Evolutionary conservation across 805 yeast genomes (phyloP), one percentile per base, ranked within the genome.

Genomic region (Candida patagonica): DNA sequence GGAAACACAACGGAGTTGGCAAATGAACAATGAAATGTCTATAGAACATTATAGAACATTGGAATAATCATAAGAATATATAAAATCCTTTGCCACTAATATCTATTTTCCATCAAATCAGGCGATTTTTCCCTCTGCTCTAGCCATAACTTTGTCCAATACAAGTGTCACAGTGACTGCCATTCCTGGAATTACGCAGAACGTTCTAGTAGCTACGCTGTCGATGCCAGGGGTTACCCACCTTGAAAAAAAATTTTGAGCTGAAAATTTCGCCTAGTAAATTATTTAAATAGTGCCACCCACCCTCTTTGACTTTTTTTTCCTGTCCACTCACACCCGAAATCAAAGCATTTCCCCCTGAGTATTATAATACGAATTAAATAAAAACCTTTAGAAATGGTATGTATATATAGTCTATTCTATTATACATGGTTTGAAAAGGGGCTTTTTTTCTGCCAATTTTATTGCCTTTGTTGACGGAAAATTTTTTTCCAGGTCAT

Each of bases 251-350:
- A 15, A 7, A 5, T 40, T 37, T 34, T 36, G 44, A 37, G 45
- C 13, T 20, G 10, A 22, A 40, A n/a, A 31, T 20, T 40, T 26
- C 30, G 38, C 37, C 33, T 26, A 27, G 42, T 30, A 37, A 10
- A 35, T 36, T 48, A 40, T 41, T 42, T 44, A 46, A 45, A 39
- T 44, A 30, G 35, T 37, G 32, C 26, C 24, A 25, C 26, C 43
- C 42, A 30, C 32, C 42, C 50, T 54, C 48, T 47, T 47, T 45
- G 46, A 50, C 49, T 51, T 52, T 47, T 44, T 54, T 53, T 57
- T 60, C 41, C 54, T 50, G 63, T 60, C 64, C 37, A 56, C 64
- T 61, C 64, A 60, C 63, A 60, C 64, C 64, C 52, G 65, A 57
- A 60, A 60, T 61, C 54, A 44, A 36, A 38, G 63, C 64, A 58